These are phyloP conservation scores for Didymella pinodella DNA, from an alignment of 2,329 filamentous ascomycete species.

Conservation along the genomic window DNA sequence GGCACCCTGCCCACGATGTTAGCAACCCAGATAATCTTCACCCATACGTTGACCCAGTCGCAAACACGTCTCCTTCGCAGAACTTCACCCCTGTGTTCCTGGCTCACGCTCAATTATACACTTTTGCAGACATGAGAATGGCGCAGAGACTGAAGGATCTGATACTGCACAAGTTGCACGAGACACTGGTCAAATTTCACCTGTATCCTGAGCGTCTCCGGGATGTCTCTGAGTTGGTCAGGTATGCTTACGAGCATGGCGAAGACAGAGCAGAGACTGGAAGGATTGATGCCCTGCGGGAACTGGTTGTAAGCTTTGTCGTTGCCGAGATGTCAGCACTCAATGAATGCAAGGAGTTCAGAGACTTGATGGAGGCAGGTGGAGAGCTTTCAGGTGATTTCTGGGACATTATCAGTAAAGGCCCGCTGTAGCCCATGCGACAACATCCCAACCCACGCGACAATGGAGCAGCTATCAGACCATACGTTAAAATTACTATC, in stretches of 20 bases:
- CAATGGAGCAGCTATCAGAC: neutral
- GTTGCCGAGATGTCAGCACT: constrained; percentile 31
- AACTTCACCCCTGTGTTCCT: constrained; percentile 37
- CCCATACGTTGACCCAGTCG: neutral
- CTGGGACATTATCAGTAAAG: constrained; percentile 18
- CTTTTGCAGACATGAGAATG: constrained; percentile 35
- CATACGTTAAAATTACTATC: neutral
- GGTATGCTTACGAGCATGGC: constrained; percentile 35
- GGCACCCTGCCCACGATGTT: neutral
- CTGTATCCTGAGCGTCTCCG: constrained; percentile 30
- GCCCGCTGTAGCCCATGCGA: neutral
- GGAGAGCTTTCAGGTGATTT: constrained; percentile 40
- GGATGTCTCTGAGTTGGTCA: constrained; percentile 36
- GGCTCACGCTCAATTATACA: constrained; percentile 43
- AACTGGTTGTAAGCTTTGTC: constrained; percentile 36
- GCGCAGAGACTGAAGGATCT: constrained; percentile 35
- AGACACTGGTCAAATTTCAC: constrained; percentile 35
- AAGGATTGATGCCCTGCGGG: constrained; percentile 30
- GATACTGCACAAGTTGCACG: constrained; percentile 40
- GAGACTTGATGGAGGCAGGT: constrained; percentile 31
- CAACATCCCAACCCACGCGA: neutral
- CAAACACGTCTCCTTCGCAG: constrained; percentile 20
- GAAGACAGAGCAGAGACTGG: constrained; percentile 22
- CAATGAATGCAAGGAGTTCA: constrained; percentile 29
- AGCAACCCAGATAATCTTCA: neutral